Evolutionary conservation across 495 filamentous ascomycete genomes (phyloP).

Genomic region (Penicillium manginii): DNA sequence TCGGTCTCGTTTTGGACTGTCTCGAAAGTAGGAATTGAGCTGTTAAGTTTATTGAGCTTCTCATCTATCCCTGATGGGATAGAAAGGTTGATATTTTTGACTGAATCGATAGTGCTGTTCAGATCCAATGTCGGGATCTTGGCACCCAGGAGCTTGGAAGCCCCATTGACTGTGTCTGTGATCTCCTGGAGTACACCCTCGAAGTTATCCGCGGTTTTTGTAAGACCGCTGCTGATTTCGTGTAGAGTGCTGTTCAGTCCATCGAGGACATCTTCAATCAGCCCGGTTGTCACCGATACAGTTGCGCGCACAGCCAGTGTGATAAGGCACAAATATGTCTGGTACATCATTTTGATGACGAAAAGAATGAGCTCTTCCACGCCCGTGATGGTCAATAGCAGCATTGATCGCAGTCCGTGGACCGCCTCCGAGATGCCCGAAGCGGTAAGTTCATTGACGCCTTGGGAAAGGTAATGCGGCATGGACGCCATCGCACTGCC

Average conservation of each 20-base stretch:
- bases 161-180: conserved; percentile 45
- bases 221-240: conserved; percentile 65
- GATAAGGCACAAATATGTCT: conserved; percentile 86
- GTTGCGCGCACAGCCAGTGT: conserved; percentile 77
- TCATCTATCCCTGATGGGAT: conserved; percentile 66
- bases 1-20: conserved; percentile 79
- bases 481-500: conserved; percentile 97
- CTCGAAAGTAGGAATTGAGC: conserved; percentile 78
- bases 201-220: conserved; percentile 56
- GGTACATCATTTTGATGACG: conserved; percentile 83
- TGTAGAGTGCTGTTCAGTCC: conserved; percentile 74
- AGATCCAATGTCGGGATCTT: conserved; percentile 62
- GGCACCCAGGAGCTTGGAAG: conserved; percentile 35
- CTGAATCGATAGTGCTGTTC: conserved; percentile 55
- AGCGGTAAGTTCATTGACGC: conserved; percentile 85
- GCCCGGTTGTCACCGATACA: conserved; percentile 66
- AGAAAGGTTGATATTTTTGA: conserved; percentile 64
- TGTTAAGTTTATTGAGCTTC: conserved; percentile 69
- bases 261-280: conserved; percentile 71
- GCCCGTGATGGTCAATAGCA: conserved; percentile 76
- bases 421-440: conserved; percentile 77
- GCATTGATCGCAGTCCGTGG: conserved; percentile 71
- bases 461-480: conserved; percentile 88
- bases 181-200: conserved; percentile 65
- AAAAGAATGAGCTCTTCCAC: conserved; percentile 90